These are phyloP conservation scores for Tuber magnatum DNA, from an alignment of 495 filamentous ascomycete genomes.

Conservation along the genomic window DNA sequence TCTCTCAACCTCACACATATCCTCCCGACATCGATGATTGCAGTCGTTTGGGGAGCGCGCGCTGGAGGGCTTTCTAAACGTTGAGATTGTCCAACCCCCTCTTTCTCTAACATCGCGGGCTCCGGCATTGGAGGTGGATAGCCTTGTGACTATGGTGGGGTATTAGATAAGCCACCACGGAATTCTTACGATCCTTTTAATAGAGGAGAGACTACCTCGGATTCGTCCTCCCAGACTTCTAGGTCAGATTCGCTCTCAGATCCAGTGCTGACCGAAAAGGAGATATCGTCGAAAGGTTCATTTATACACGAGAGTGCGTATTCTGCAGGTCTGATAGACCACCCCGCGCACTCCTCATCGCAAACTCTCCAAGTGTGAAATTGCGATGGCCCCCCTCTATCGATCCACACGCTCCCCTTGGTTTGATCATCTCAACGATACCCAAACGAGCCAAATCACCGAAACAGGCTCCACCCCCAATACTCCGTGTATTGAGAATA, in stretches of 20 bases:
- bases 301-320: neutral
- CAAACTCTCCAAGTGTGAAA: neutral
- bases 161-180: neutral
- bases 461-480: neutral
- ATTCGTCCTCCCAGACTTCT: neutral
- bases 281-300: neutral
- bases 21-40: neutral
- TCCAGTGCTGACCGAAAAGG: neutral
- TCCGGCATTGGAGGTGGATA: neutral
- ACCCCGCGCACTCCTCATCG: neutral
- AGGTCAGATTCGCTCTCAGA: neutral
- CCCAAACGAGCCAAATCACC: slow-evolving; percentile 2
- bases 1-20: neutral
- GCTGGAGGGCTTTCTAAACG: neutral
- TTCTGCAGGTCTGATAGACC: neutral
- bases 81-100: neutral
- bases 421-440: neutral
- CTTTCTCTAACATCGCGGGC: neutral
- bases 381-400: neutral
- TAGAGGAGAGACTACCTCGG: neutral
- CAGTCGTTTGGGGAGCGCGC: neutral
- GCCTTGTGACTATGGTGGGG: neutral
- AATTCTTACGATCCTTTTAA: neutral
- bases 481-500: neutral
- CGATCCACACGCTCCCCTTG: neutral